phyloP scores from a whole-genome alignment of 2,329 filamentous ascomycete species.

The Plectosphaerella sp. region DNA sequence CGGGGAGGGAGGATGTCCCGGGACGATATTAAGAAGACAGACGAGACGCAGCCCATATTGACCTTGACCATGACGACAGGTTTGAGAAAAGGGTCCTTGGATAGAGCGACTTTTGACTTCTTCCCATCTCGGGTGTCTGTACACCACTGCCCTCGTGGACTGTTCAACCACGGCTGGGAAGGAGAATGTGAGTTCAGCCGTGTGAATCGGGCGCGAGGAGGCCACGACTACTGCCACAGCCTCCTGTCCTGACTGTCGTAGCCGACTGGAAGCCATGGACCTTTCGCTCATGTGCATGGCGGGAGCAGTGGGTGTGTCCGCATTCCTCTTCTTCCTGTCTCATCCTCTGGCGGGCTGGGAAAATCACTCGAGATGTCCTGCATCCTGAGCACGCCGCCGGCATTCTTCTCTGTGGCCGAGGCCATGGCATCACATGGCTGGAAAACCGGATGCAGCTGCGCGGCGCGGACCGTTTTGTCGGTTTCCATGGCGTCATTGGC shows the following conservation, averaged over 20 bases:
- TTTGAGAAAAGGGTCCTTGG: too few relatives aligned
- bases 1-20: too few relatives aligned
- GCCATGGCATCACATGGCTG: conserved; percentile 24
- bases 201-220: too few relatives aligned
- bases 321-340: conserved; percentile 18
- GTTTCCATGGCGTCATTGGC: conserved; percentile 13
- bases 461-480: conserved; percentile 16
- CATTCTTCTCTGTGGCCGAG: conserved; percentile 1
- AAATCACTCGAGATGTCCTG: conserved; percentile 14
- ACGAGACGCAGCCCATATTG: too few relatives aligned
- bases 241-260: too few relatives aligned
- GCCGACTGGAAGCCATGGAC: conserved; percentile 16
- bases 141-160: too few relatives aligned
- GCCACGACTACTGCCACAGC: too few relatives aligned
- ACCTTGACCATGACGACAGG: background rate
- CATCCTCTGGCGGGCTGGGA: conserved; percentile 15
- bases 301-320: conserved; percentile 15
- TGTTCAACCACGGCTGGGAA: too few relatives aligned
- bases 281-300: conserved; percentile 15
- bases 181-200: too few relatives aligned
- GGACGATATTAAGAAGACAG: too few relatives aligned
- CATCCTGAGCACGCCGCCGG: conserved; percentile 1
- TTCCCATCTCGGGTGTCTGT: too few relatives aligned
- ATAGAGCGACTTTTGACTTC: too few relatives aligned
- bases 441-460: conserved; percentile 20